Percentiles rank a stretch among this genome's conserved stretches.
These are phyloP conservation scores for Mycena rosella DNA, from an alignment of 768 basidiomycete genomes.

Conservation along the genomic window DNA sequence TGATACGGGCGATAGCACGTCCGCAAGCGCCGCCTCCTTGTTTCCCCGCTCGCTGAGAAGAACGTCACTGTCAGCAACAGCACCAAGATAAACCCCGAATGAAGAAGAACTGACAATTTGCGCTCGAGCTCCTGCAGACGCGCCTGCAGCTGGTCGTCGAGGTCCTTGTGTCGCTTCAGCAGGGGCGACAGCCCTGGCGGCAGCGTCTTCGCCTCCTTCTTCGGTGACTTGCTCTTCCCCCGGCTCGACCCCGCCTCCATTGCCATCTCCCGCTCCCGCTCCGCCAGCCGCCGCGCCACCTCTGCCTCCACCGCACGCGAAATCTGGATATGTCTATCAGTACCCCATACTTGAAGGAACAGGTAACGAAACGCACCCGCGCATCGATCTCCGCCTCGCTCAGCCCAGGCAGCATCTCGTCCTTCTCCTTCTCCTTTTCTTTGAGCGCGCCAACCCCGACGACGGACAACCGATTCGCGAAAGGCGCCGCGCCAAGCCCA, in stretches of 20 bases:
- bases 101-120: conserved; percentile 68
- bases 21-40: conserved; percentile 71
- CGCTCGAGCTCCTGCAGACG: conserved; percentile 78
- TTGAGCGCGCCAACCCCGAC: conserved; percentile 1
- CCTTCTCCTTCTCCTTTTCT: conserved; percentile 10
- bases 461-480: conserved; percentile 3
- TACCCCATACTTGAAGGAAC: conserved; percentile 9
- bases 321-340: conserved; percentile 58
- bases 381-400: conserved; percentile 83
- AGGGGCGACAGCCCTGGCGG: conserved; percentile 71
- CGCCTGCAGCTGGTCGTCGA: conserved; percentile 75
- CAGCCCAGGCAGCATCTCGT: conserved; percentile 49
- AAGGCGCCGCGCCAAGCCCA: conserved; percentile 9
- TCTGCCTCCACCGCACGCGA: conserved; percentile 81
- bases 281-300: conserved; percentile 74
- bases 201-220: conserved; percentile 20
- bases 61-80: background rate
- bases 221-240: conserved; percentile 54
- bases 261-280: conserved; percentile 50
- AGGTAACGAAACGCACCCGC: conserved; percentile 58
- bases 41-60: conserved; percentile 67
- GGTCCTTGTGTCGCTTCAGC: conserved; percentile 73
- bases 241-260: conserved; percentile 41
- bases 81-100: conserved; percentile 5
- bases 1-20: conserved; percentile 77